Conservation (phyloP, 78 protist genomes). For the Bodo saltans region DNA sequence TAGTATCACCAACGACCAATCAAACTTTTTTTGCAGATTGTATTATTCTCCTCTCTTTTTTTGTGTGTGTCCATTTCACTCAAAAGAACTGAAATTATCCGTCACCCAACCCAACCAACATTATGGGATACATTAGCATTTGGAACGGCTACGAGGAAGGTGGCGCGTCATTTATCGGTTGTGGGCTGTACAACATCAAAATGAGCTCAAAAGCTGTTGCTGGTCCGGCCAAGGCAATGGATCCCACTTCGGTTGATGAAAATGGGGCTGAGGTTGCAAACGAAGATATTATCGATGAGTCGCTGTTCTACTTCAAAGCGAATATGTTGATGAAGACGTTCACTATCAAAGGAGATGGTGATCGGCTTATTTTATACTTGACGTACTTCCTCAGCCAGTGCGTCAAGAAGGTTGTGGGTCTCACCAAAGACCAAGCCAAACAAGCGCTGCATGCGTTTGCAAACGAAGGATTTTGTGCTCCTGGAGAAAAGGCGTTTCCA, state of each 20-base stretch:
- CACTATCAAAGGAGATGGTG: slow-evolving; percentile 79
- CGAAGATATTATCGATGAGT: slow-evolving; percentile 85
- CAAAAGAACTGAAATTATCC: no score
- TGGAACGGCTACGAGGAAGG: background rate
- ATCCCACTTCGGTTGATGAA: background rate
- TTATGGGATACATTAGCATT: background rate
- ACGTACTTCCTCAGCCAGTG: slow-evolving; percentile 75
- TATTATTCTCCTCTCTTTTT: no score
- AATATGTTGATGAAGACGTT: slow-evolving; percentile 78
- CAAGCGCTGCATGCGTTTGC: slow-evolving; percentile 62
- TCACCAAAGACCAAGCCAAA: slow-evolving; percentile 43
- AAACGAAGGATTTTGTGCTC: slow-evolving; percentile 63
- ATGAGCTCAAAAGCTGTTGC: background rate
- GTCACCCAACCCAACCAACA: no score
- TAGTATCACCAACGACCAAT: no score
- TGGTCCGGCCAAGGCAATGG: background rate
- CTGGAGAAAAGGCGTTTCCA: slow-evolving; percentile 83
- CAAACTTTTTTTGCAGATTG: no score
- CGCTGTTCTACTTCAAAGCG: slow-evolving; percentile 75
- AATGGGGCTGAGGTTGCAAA: background rate
- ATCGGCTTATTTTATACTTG: slow-evolving; percentile 82
- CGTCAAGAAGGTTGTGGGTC: slow-evolving; percentile 40
- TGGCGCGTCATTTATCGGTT: background rate
- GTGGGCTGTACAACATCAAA: background rate
- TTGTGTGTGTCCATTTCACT: no score